phyloP scores from a whole-genome alignment of 306 rosid genomes.

The Sesbania bispinosa region DNA sequence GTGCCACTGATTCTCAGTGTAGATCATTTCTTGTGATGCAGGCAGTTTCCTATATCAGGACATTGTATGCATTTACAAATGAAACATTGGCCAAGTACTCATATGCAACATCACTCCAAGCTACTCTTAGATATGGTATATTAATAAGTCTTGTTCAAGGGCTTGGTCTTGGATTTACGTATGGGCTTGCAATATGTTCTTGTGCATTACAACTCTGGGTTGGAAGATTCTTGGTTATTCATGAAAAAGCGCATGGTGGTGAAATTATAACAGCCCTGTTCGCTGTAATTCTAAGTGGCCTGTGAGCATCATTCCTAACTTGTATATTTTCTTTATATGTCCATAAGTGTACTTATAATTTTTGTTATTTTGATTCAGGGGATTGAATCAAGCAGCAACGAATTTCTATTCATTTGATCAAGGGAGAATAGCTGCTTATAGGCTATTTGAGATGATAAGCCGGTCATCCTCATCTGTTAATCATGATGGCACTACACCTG shows the following conservation, averaged over 20 bases:
- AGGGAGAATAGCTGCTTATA: slow-evolving; percentile 96
- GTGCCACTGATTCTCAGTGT: slow-evolving; percentile 24
- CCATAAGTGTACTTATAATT: neutral
- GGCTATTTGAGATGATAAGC: slow-evolving; percentile 97
- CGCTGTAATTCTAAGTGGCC: slow-evolving; percentile 97
- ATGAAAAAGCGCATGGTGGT: slow-evolving; percentile 80
- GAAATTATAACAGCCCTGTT: slow-evolving; percentile 91
- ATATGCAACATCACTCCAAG: slow-evolving; percentile 97
- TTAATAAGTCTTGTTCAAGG: slow-evolving; percentile 99
- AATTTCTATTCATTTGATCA: slow-evolving; percentile 98
- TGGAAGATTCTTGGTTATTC: slow-evolving; percentile 81
- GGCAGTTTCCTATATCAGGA: slow-evolving; percentile 92
- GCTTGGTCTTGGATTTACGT: slow-evolving; percentile 98
- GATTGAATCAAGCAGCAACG: slow-evolving; percentile 96
- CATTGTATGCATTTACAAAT: slow-evolving; percentile 92
- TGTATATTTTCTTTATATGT: neutral
- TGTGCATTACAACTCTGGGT: slow-evolving; percentile 99
- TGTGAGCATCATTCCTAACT: slow-evolving; percentile 56
- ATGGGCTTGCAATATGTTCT: slow-evolving; percentile 99
- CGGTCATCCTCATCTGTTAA: slow-evolving; percentile 85
- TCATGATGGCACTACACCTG: slow-evolving; percentile 68
- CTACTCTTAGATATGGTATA: slow-evolving; percentile 98
- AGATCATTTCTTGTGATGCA: slow-evolving; percentile 44
- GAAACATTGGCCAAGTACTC: slow-evolving; percentile 99
- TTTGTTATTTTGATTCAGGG: slow-evolving; percentile 50